phyloP scores from a whole-genome alignment of 2,329 filamentous ascomycete genomes.

The Helotiales sp. region DNA sequence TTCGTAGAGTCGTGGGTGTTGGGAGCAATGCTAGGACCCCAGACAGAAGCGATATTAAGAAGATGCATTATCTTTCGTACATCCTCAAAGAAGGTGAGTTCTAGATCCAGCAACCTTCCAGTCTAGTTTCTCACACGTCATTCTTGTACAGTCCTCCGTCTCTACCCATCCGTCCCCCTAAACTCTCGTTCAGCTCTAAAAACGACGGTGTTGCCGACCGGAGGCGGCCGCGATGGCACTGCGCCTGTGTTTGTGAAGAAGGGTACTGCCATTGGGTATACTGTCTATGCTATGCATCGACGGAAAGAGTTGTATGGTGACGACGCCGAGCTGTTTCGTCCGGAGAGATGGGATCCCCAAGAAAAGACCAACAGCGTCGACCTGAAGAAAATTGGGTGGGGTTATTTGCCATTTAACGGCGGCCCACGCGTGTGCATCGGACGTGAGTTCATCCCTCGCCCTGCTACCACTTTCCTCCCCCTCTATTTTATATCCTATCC shows the following conservation, averaged over 20 bases:
- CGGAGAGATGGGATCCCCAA: neutral
- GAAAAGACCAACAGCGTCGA: neutral
- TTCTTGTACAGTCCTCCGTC: neutral
- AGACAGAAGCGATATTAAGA: neutral
- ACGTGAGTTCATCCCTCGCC: neutral
- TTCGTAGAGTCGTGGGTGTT: neutral
- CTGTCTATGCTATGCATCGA: neutral
- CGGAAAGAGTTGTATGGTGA: neutral
- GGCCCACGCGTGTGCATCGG: neutral
- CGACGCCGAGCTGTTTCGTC: neutral
- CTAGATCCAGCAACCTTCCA: neutral
- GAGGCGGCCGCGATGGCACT: neutral
- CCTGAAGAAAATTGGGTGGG: neutral
- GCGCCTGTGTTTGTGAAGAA: neutral
- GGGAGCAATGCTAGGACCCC: neutral
- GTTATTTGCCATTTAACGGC: neutral
- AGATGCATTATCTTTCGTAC: neutral
- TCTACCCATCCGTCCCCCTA: neutral
- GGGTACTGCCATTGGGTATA: neutral
- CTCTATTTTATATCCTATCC: too few species aligned
- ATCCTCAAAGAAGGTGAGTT: neutral
- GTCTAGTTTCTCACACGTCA: neutral
- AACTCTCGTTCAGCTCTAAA: neutral
- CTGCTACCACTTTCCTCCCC: too few species aligned
- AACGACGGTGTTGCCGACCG: neutral